Evolutionary conservation across 257 asterid species (phyloP).

Genomic region (Primulina eburnea): DNA sequence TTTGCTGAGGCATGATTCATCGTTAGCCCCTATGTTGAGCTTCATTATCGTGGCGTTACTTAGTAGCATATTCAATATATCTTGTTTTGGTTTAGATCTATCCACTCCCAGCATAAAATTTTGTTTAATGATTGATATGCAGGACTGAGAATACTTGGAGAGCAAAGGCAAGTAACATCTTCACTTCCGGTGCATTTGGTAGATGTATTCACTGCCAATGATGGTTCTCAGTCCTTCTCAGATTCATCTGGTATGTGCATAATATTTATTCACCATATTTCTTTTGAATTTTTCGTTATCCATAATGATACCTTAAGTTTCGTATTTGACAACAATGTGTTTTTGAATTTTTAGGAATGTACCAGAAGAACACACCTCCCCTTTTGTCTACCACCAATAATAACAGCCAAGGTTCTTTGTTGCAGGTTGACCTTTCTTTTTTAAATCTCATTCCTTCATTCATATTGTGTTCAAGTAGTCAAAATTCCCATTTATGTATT

Average conservation of each 20-base stretch:
- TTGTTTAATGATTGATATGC: constrained; percentile 8
- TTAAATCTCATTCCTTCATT: constrained; percentile 11
- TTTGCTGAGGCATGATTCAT: not conserved
- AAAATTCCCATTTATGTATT: not conserved
- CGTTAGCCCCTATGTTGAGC: not conserved
- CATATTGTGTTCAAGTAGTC: not conserved
- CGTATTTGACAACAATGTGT: constrained; percentile 21
- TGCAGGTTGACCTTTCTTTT: constrained; percentile 58
- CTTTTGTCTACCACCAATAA: constrained; percentile 52
- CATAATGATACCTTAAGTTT: constrained; percentile 16
- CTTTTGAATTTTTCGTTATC: not conserved
- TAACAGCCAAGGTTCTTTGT: constrained; percentile 57
- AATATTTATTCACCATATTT: constrained; percentile 21
- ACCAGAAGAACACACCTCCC: constrained; percentile 86
- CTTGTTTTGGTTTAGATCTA: constrained; percentile 10
- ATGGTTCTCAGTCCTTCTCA: constrained; percentile 50
- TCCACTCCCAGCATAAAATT: not conserved
- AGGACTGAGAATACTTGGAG: constrained; percentile 81
- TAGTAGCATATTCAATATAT: not conserved
- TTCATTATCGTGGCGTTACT: not conserved
- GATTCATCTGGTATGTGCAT: constrained; percentile 66
- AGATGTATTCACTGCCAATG: constrained; percentile 57
- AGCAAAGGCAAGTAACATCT: constrained; percentile 76
- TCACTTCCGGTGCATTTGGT: constrained; percentile 90
- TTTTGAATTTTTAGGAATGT: constrained; percentile 55